These are phyloP conservation scores for Plantago coronopus DNA, from an alignment of 305 asterid genomes.

Conservation along the genomic window DNA sequence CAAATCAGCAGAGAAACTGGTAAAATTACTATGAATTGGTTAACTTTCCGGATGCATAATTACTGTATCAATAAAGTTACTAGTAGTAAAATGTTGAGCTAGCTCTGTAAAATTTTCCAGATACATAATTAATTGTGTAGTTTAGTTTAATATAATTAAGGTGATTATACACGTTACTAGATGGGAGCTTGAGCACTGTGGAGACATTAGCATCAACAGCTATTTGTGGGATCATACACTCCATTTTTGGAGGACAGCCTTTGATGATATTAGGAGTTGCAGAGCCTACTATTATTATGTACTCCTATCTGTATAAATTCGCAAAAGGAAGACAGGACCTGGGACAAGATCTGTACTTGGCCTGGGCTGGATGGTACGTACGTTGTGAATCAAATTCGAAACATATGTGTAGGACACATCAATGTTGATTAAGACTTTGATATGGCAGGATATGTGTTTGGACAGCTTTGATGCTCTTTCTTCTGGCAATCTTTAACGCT, in stretches of 20 bases:
- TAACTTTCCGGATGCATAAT: too few relatives aligned
- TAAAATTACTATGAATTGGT: too few relatives aligned
- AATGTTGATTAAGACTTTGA: too few relatives aligned
- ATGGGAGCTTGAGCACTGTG: slow-evolving; percentile 59
- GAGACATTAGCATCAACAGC: slow-evolving; percentile 85
- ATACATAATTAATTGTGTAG: too few relatives aligned
- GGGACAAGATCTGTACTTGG: slow-evolving; percentile 65
- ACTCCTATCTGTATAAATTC: slow-evolving; percentile 59
- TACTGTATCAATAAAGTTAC: too few relatives aligned
- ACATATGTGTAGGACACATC: too few relatives aligned
- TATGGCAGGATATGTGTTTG: slow-evolving; percentile 78
- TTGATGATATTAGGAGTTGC: slow-evolving; percentile 83
- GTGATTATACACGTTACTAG: slow-evolving; percentile 24
- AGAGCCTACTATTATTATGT: slow-evolving; percentile 86
- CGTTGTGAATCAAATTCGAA: neutral
- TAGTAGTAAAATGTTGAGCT: too few relatives aligned
- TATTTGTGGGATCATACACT: slow-evolving; percentile 71
- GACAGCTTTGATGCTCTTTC: slow-evolving; percentile 63
- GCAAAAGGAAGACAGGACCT: slow-evolving; percentile 48
- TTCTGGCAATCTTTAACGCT: slow-evolving; percentile 70
- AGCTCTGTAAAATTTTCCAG: too few relatives aligned
- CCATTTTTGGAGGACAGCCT: slow-evolving; percentile 80
- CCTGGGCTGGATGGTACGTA: slow-evolving; percentile 80
- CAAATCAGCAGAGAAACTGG: slow-evolving; percentile 80
- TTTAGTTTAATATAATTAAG: too few relatives aligned